Evolutionary conservation across 2,329 filamentous ascomycete species (phyloP), one percentile per base, ranked within the genome.

Genomic region (Venturia nashicola): DNA sequence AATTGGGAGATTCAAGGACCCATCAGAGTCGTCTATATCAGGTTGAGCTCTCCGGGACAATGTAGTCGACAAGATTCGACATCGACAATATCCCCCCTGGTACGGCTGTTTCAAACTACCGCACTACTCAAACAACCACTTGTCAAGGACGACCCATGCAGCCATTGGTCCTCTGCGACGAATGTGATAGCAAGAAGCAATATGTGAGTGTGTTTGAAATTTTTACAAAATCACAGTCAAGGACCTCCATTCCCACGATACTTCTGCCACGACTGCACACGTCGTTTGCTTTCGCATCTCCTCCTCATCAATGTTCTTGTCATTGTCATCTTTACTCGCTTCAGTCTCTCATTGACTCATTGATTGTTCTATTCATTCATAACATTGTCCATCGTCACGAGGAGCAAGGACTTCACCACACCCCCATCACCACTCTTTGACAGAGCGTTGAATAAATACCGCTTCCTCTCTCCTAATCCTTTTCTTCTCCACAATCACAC

Each of bases 371-470:
- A 57, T 36, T 57, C 51, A 57, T 57, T 48, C 44, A 48, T 48
- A 48, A 3, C 36, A 48, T 48, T 48, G 44, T 48, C 46, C 46
- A n/a, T 57, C 5, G 14, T 57, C 51, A 57, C 51, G 51, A 57
- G 51, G 32, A 57, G 5, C 27, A 36, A 18, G 51, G 27, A 18
- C 16, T n/a, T 36, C 51, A 57, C 23, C 48, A 55, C 48, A 34
- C 48, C 48, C 48, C 16, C 9, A 55, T 55, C 48, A 55, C 51
- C 51, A 36, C 51, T 57, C 51, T 57, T 57, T 57, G 51, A 57
- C 14, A 57, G 51, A 57, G 51, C 51, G 32, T 36, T 57, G 51
- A 57, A 36, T 57, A 57, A 57, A 57, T 36, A 57, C 32, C 14
- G 27, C 27, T 27, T 27, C 20, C 46, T 51, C 39, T 27, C 51